A percentile compares a stretch with the other conserved stretches of the same genome.
Conservation (phyloP, 1,284 basidiomycete species). For the Marasmius tenuissimus region DNA sequence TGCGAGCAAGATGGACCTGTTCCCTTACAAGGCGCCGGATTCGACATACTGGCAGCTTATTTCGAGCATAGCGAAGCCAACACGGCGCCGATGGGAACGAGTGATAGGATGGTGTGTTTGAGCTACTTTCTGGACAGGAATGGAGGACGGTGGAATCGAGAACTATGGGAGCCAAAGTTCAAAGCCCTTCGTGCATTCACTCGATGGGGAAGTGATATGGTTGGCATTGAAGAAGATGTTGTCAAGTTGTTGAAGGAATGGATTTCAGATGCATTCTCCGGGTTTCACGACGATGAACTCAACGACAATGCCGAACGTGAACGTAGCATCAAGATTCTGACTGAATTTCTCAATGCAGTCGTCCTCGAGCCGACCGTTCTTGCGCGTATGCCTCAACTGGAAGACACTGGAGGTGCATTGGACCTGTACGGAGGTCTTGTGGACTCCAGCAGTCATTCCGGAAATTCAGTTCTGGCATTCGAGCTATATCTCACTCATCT, state of each 20-base stretch:
- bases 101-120: slow-evolving; percentile 61
- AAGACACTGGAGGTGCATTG: slow-evolving; percentile 50
- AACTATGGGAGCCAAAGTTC: slow-evolving; percentile 69
- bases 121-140: slow-evolving; percentile 50
- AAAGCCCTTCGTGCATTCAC: slow-evolving; percentile 65
- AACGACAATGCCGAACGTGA: slow-evolving; percentile 57
- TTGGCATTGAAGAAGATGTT: slow-evolving; percentile 61
- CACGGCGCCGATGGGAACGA: slow-evolving; percentile 28
- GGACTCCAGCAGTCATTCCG: slow-evolving; percentile 42
- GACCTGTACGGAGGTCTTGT: slow-evolving; percentile 60
- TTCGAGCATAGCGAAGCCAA: slow-evolving; percentile 53
- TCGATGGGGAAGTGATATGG: slow-evolving; percentile 53
- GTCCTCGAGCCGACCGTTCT: slow-evolving; percentile 50
- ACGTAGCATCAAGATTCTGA: slow-evolving; percentile 56
- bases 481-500: slow-evolving; percentile 66
- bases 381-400: slow-evolving; percentile 50
- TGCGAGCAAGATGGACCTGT: slow-evolving; percentile 53
- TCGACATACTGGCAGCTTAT: slow-evolving; percentile 68
- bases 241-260: slow-evolving; percentile 58
- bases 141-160: slow-evolving; percentile 50
- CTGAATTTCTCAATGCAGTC: slow-evolving; percentile 54
- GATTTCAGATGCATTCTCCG: slow-evolving; percentile 63
- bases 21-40: slow-evolving; percentile 63
- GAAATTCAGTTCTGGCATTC: slow-evolving; percentile 51
- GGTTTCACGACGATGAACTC: slow-evolving; percentile 40